Base-by-base conservation (phyloP, 2,329 filamentous ascomycete species). In the Didymella exigua region DNA sequence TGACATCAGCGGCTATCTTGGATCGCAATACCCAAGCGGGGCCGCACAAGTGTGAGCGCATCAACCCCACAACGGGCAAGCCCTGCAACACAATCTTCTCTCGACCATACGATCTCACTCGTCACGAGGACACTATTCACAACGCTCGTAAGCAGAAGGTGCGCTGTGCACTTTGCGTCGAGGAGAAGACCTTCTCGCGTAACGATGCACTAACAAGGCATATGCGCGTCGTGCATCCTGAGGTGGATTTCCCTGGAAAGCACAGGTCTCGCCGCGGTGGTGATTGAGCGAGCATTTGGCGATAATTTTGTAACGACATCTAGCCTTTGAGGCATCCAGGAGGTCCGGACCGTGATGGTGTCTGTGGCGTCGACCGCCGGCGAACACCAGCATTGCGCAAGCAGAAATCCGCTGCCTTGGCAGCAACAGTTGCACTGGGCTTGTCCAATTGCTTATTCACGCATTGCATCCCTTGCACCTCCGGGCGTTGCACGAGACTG, bases 121-220 rank as follows among this genome's bases (percentile, higher is more conserved):
- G 95, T 19, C 95, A 99, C 72, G 95, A 99, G 75, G 93, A 97
- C 63, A 98, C 95, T 0, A 98, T 98, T 61, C 95, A 98, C 82
- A 97, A 97, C 67, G 88, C 87, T 1, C 87, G 90, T 67, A 97
- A 97, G 81, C 88, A 93, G 75, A 98, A 98, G 80, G 92, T 97
- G 7, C 88, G 91, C 38, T 99, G 95, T 76, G 87, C 93, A 59
- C 79, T 96, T 42, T 99, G 95, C 77, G 92, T 90, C 1, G 93
- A 98, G 68, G 93, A 98, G 71, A 98, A 98, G 83, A 96, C 91
- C 0, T 99, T 99, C 71, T 96, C 92, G 66, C 87, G 95, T 54
- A 95, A 93, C 61, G 95, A 99, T 78, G 95, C 95, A 1, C 82
- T 98, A 42, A 98, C 93, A 13, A 83, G 95, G 57, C 95, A 99